Conservation (phyloP, 805 yeast species). For the Candida qinlingensis region DNA sequence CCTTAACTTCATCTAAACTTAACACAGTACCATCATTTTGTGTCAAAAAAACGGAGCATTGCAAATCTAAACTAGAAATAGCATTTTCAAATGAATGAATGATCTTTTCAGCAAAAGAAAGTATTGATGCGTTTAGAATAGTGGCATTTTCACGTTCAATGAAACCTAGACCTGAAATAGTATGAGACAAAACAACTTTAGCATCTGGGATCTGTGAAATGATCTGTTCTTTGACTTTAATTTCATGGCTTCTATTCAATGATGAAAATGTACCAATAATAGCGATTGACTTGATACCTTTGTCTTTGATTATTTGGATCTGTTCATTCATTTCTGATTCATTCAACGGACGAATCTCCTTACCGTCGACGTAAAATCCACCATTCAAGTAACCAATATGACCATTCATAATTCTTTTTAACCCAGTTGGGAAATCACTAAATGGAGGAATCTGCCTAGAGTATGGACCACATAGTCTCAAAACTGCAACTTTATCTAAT, state of each 20-base stretch:
- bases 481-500: constrained; percentile 37
- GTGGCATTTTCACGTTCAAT: constrained; percentile 45
- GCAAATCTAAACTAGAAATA: constrained; percentile 28
- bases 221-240: constrained; percentile 28
- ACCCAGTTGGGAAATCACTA: constrained; percentile 38
- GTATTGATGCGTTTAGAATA: constrained; percentile 40
- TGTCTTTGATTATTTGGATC: constrained; percentile 26
- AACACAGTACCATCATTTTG: constrained; percentile 47
- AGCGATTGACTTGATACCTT: constrained; percentile 33
- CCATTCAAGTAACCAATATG: constrained; percentile 33
- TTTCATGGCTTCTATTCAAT: constrained; percentile 33
- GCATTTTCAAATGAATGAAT: constrained; percentile 36
- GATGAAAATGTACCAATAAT: constrained; percentile 36
- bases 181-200: constrained; percentile 34
- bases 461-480: constrained; percentile 40
- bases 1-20: constrained; percentile 33
- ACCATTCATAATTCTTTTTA: constrained; percentile 30
- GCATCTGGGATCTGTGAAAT: constrained; percentile 30
- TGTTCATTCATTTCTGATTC: constrained; percentile 26
- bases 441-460: constrained; percentile 34
- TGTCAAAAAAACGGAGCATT: constrained; percentile 34
- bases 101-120: constrained; percentile 37
- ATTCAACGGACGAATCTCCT: constrained; percentile 29
- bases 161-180: constrained; percentile 38
- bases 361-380: constrained; percentile 38